Conservation (phyloP, 495 filamentous ascomycete genomes). For the Evansstolkia leycettana region DNA sequence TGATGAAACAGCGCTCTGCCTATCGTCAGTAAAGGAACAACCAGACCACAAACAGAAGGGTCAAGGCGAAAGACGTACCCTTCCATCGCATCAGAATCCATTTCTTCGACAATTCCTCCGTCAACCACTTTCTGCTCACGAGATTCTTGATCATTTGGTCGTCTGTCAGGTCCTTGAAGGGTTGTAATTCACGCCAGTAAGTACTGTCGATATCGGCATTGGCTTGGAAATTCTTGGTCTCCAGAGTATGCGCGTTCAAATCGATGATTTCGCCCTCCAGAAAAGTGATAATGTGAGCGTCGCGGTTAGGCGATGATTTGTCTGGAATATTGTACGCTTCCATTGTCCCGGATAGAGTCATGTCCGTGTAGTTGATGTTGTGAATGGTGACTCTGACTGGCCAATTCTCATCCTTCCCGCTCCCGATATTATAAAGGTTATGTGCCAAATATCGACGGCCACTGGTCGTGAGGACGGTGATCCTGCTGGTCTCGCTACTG, state of each 20-base stretch:
- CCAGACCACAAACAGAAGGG: not conserved
- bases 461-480: conserved; percentile 19
- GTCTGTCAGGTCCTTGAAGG: conserved; percentile 47
- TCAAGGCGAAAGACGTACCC: conserved; percentile 26
- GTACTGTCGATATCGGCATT: conserved; percentile 48
- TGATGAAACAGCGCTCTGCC: conserved; percentile 62
- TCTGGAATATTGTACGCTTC: conserved; percentile 66
- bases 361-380: conserved; percentile 46
- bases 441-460: conserved; percentile 29
- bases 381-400: conserved; percentile 64
- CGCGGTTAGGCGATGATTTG: conserved; percentile 38
- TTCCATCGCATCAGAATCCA: conserved; percentile 77
- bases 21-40: conserved; percentile 4
- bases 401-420: conserved; percentile 47
- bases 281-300: conserved; percentile 57
- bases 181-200: conserved; percentile 61
- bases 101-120: conserved; percentile 36
- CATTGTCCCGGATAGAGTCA: conserved; percentile 66
- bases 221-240: conserved; percentile 55
- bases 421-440: conserved; percentile 14
- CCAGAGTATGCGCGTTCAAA: conserved; percentile 53
- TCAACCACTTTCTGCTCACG: conserved; percentile 44
- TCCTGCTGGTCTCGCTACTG: conserved; percentile 20
- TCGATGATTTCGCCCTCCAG: conserved; percentile 71
- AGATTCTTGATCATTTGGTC: conserved; percentile 46